Base-by-base conservation (phyloP, 2,329 filamentous ascomycete genomes). In the Talaromyces verruculosus region DNA sequence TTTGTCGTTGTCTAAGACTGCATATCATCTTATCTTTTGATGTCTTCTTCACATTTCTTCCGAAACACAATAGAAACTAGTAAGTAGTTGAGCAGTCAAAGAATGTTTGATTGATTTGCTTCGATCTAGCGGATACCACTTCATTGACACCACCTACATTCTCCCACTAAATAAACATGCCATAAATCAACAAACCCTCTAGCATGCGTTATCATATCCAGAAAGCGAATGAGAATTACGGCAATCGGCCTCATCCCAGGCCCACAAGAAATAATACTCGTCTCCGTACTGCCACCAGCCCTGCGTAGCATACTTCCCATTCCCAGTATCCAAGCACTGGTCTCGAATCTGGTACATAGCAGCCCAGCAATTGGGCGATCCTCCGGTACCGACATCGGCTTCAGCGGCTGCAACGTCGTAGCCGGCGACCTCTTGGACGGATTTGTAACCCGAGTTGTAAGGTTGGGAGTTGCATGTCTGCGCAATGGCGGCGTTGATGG, bases 211-310 rank as follows among this genome's bases (percentile, higher is more conserved):
- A 11, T 15, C 10, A 4, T 59, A 59, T 1, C 55, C 35, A 41
- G 55, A 8, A 25, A 28, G 55, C 55, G 41, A 19, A 13, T 19
- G 8, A 8, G 41, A 19, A 13, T 19, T n/a, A 25, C 25, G 33
- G 35, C 35, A 59, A 59, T 59, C 55, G 41, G 55, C 55, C 37
- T 59, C n/a, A 59, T 19, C 35, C 35, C 55, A 59, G 30, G 55
- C 55, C 55, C 55, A 59, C 55, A 59, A 43, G 15, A 43, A 60
- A 15, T 60, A 60, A 11, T 60, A 60, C 57, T 60, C 57, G 15
- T 60, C 57, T 19, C 57, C 37, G 2, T 45, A 60, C 41, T 43
- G 57, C 57, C 57, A 60, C 37, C 19, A 39, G 19, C 57, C 57
- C 35, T 43, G 37, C 8, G 37, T 60, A 37, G 57, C 19, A 60